Evolutionary conservation across 768 basidiomycete species (phyloP).

Genomic region (Candolleomyces eurysporus): DNA sequence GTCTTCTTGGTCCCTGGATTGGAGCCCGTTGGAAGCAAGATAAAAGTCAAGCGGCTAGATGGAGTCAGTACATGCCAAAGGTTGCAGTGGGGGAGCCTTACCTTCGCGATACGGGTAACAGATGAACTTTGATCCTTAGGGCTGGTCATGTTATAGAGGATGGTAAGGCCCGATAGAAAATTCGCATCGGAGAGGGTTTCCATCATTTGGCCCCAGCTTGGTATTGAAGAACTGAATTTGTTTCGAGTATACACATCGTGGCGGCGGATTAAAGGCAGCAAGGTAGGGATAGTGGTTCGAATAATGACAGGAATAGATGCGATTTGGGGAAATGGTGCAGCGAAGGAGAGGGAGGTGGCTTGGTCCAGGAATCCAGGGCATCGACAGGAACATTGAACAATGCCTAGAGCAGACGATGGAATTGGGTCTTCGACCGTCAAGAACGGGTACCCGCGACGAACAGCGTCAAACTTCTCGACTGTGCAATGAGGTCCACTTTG

Average conservation of each 20-base stretch:
- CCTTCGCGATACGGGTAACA: background rate
- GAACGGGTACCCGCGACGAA: conserved; percentile 32
- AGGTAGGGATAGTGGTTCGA: background rate
- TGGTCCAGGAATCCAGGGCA: conserved; percentile 19
- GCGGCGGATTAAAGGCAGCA: background rate
- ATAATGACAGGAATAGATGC: conserved; percentile 4
- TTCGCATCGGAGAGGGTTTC: background rate
- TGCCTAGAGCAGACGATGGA: conserved; percentile 35
- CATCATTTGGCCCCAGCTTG: background rate
- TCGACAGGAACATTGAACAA: conserved; percentile 50
- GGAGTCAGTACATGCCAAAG: background rate
- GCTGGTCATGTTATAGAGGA: background rate
- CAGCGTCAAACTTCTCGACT: conserved; percentile 27
- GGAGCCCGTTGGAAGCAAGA: background rate
- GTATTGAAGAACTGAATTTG: background rate
- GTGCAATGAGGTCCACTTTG: background rate
- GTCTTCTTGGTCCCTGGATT: background rate
- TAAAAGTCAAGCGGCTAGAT: background rate
- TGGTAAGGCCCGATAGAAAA: background rate
- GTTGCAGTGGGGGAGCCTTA: background rate
- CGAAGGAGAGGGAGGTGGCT: background rate
- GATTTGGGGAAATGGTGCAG: background rate
- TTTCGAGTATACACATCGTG: background rate
- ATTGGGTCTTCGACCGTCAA: conserved; percentile 5
- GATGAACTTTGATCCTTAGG: background rate